Conservation (phyloP, 148 eudicot species). For the Persicaria maculosa region DNA sequence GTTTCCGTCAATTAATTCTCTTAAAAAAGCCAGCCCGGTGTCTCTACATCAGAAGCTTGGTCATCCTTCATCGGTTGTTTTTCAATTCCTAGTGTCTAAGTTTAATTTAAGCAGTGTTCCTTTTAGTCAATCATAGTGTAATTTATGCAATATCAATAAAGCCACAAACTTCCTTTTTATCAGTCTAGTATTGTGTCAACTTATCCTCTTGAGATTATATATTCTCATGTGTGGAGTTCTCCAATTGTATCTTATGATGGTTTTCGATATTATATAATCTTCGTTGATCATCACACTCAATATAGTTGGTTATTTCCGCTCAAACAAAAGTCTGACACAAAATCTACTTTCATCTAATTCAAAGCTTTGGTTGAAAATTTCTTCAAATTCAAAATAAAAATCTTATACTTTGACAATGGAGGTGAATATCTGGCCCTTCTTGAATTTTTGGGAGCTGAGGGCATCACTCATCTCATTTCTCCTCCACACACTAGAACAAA, state of each 20-base stretch:
- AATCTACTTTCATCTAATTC: background rate
- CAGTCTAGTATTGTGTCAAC: background rate
- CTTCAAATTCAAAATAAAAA: background rate
- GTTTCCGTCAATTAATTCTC: background rate
- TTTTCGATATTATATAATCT: background rate
- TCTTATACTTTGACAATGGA: constrained; percentile 2
- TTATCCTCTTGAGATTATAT: background rate
- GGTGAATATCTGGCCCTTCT: background rate
- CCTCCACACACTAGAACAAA: background rate
- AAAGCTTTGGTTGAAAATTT: background rate
- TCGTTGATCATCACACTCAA: background rate
- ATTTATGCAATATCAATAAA: background rate
- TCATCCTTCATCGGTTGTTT: background rate
- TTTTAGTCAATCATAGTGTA: background rate
- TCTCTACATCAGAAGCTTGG: background rate
- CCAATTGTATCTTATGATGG: background rate
- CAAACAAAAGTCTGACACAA: background rate
- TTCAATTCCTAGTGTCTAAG: background rate
- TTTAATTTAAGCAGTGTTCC: background rate
- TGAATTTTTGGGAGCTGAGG: background rate
- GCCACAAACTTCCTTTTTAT: background rate
- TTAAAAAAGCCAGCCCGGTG: background rate
- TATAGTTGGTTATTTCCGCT: background rate
- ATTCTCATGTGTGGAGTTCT: background rate
- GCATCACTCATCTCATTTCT: background rate